Evolutionary conservation across 148 eudicot genomes (phyloP).

Genomic region (Drosera capensis): DNA sequence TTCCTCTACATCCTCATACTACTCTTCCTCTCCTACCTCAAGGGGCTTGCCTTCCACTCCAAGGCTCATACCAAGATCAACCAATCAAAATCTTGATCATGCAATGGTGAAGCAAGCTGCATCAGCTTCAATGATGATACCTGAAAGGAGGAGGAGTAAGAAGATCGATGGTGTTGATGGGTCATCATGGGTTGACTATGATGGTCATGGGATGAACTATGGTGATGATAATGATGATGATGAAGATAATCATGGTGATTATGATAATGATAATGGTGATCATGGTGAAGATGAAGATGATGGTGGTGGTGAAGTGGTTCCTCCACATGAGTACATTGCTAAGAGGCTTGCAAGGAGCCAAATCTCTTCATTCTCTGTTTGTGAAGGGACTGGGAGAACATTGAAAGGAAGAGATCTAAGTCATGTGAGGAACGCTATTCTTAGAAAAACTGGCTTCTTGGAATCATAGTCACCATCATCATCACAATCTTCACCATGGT

Average conservation of each 20-base stretch:
- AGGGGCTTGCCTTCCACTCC: slow-evolving; percentile 14
- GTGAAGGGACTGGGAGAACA: slow-evolving; percentile 83
- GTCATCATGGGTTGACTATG: not conserved
- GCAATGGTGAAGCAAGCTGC: slow-evolving; percentile 14
- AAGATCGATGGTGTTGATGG: slow-evolving; percentile 1
- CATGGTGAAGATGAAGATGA: slow-evolving; percentile 14
- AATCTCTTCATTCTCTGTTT: slow-evolving; percentile 55
- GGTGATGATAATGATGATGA: slow-evolving; percentile 3
- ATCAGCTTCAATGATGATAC: slow-evolving; percentile 47
- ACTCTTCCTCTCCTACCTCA: slow-evolving; percentile 8
- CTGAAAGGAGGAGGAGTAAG: slow-evolving; percentile 40
- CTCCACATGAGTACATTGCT: slow-evolving; percentile 76
- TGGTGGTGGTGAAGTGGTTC: slow-evolving; percentile 36
- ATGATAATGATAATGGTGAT: slow-evolving; percentile 5
- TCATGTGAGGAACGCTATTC: slow-evolving; percentile 55
- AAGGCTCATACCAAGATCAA: slow-evolving; percentile 41
- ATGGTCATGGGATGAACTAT: slow-evolving; percentile 3
- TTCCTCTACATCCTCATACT: not conserved
- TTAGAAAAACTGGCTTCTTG: slow-evolving; percentile 67
- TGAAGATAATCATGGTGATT: slow-evolving; percentile 1
- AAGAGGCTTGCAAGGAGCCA: slow-evolving; percentile 51
- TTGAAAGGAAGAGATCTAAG: slow-evolving; percentile 89
- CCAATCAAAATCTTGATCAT: slow-evolving; percentile 6
- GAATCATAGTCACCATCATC: slow-evolving; percentile 23
- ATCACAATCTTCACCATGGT: not conserved